Conservation (phyloP, 106 monocot species). For the Allium fistulosum region DNA sequence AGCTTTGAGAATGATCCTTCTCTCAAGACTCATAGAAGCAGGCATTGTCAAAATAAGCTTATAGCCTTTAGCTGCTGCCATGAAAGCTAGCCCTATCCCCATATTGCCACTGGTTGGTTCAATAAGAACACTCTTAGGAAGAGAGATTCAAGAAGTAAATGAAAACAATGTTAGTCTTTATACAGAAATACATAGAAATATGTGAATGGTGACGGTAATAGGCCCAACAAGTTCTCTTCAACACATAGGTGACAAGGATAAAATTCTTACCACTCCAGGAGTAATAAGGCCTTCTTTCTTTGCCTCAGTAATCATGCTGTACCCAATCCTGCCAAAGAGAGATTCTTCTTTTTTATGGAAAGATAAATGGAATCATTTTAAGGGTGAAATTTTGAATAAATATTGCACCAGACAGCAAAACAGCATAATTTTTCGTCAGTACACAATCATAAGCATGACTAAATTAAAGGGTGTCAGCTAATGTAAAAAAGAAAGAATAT, state of each 20-base stretch:
- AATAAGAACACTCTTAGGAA: constrained; percentile 50
- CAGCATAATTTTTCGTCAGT: too few relatives aligned
- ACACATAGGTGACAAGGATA: background rate
- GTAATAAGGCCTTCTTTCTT: constrained; percentile 80
- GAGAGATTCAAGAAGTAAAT: background rate
- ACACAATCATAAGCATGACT: too few relatives aligned
- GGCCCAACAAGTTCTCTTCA: too few relatives aligned
- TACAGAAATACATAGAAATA: too few relatives aligned
- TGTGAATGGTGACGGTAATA: too few relatives aligned
- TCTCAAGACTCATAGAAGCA: constrained; percentile 72
- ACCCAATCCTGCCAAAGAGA: constrained; percentile 60
- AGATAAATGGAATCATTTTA: too few relatives aligned
- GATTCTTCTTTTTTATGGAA: too few relatives aligned
- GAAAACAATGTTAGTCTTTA: background rate
- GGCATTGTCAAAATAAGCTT: constrained; percentile 70
- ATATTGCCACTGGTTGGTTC: constrained; percentile 78
- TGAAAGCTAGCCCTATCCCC: constrained; percentile 67
- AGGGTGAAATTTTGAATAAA: background rate
- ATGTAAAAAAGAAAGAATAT: too few relatives aligned
- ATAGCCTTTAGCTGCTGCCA: constrained; percentile 73
- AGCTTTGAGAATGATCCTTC: constrained; percentile 73
- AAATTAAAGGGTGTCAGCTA: too few relatives aligned
- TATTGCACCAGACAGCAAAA: background rate
- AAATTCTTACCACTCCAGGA: constrained; percentile 52
- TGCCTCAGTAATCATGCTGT: constrained; percentile 92